Evolutionary conservation across 73 alveolate species (phyloP), one percentile per base, ranked within the genome.

Genomic region (Loxodes magnus): DNA sequence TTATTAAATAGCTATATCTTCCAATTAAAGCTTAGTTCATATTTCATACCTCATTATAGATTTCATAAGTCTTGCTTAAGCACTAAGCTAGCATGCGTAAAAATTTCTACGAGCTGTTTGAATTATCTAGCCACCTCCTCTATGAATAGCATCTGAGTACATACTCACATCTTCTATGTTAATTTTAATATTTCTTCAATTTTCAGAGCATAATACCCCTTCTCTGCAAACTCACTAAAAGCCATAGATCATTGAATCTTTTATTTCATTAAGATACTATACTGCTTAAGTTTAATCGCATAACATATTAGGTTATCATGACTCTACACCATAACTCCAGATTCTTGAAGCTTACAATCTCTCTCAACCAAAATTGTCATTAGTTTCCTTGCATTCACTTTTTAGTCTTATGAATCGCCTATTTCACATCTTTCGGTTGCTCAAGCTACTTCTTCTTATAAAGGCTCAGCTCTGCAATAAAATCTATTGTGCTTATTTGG

Each of bases 401-500:
- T 31, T 10, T 9, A n/a, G 12, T 31, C 41, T 9, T 9, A 9
- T 10, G 9, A 9, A 31, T 9, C 12, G 9, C 41, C 41, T 31
- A 31, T 31, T 31, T 31, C n/a, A 9, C 41, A 9, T 9, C 12
- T 10, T 31, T 31, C 41, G n/a, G n/a, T 31, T 9, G 41, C 41
- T 31, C n/a, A 9, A 9, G 41, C 9, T 9, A 31, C 12, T 10
- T 10, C 41, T 31, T 31, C 41, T 9, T 9, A 9, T 9, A 31
- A 31, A 9, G 41, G 41, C n/a, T 31, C 41, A 31, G 41, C 41
- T 31, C 12, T 31, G n/a, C 9, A 9, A 31, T 31, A 31, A 31
- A 31, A n/a, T 31, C 41, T 31, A 31, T 31, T 31, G n/a, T 31
- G 41, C n/a, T 31, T 31, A n/a, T 31, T 31, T 31, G 41, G 41